Conservation (phyloP, 2,329 filamentous ascomycete species). For the Penicillium sp. region DNA sequence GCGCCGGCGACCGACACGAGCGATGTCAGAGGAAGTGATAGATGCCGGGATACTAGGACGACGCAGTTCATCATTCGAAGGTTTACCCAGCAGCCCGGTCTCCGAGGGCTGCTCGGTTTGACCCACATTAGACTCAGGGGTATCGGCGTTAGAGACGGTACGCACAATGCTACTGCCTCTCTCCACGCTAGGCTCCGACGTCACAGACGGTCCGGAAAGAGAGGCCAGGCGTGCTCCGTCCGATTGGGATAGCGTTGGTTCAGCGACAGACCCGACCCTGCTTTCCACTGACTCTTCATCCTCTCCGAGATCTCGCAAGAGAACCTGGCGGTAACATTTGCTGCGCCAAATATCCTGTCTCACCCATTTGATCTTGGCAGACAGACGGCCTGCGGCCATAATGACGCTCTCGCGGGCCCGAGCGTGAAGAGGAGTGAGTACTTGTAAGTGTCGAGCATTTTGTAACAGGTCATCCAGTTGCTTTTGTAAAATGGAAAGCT, state of each 20-base stretch:
- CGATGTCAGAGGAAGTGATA: constrained; percentile 32
- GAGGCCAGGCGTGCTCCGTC: constrained; percentile 16
- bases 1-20: constrained; percentile 26
- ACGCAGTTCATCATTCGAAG: constrained; percentile 24
- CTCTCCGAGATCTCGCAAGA: constrained; percentile 80
- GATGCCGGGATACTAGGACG: constrained; percentile 36
- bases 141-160: constrained; percentile 25
- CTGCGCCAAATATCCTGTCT: constrained; percentile 89
- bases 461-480: constrained; percentile 79
- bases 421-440: constrained; percentile 86
- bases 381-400: constrained; percentile 77
- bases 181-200: constrained; percentile 22
- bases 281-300: constrained; percentile 47
- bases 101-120: constrained; percentile 21
- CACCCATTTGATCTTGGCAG: constrained; percentile 90
- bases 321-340: constrained; percentile 84
- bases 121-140: constrained; percentile 8
- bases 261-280: constrained; percentile 29
- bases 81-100: constrained; percentile 20
- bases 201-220: constrained; percentile 18
- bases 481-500: constrained; percentile 68
- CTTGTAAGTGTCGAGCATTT: constrained; percentile 84
- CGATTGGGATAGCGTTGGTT: constrained; percentile 16
- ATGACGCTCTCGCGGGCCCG: constrained; percentile 84
- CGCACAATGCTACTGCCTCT: constrained; percentile 25